Evolutionary conservation across 1,139 yeast genomes (phyloP), one percentile per base, ranked within the genome.

Genomic region (Taphrina flavorubra): DNA sequence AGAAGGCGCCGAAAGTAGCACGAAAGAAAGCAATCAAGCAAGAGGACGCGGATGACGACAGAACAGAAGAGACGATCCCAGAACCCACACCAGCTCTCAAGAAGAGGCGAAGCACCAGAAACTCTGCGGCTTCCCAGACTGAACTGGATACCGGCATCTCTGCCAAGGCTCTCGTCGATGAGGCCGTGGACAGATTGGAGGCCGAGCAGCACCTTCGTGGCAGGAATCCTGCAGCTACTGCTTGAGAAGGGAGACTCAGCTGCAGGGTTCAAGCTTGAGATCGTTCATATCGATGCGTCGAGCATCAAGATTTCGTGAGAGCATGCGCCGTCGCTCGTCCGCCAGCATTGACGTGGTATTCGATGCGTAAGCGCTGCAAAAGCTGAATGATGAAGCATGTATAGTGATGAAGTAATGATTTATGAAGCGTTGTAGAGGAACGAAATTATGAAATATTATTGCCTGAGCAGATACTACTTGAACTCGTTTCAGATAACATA

Each of bases 131-230:
- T 14, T 31, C 60, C 6, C 51, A 55, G 39, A 46, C 39, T 18
- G 67, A 63, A 37, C 39, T 53, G 34, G 49, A 63, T 53, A 63
- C 61, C 11, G 67, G 67, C 40, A 16, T 61, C 66, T 11, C 70
- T 70, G 47, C 70, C 69, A n/a, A 59, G 58, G n/a, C 67, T 67
- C 44, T 72, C 70, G 57, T 72, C 68, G 51, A 66, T 68, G 20
- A 70, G 61, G 68, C 73, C 68, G 31, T 58, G 58, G 47, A 42
- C 61, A 20, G 51, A 10, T 18, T 63, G 20, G 55, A 63, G 39
- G 67, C 47, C 37, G 37, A 31, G 20, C 53, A 25, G 53, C 53
- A 49, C n/a, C 13, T 49, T 11, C 53, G 20, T 49, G 53, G 53
- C n/a, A 20, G 20, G 36, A 25, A 49, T 20, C 53, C 51, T 6